These are phyloP conservation scores for Petunia secreta DNA, from an alignment of 257 asterid genomes.

Conservation along the genomic window DNA sequence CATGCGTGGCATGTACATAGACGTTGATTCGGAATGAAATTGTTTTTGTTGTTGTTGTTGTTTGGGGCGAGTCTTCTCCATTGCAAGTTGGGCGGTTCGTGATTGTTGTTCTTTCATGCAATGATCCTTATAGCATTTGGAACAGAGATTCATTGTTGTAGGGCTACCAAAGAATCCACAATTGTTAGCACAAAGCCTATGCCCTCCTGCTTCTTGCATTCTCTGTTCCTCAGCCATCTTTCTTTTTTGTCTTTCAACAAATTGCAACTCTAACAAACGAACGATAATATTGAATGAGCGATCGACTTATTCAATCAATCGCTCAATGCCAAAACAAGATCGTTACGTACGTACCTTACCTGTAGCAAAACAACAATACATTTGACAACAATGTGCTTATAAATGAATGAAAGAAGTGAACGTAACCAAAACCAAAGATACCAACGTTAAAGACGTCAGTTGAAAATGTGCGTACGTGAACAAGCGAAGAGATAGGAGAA, in stretches of 20 bases:
- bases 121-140: conserved; percentile 57
- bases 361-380: not conserved
- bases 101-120: conserved; percentile 43
- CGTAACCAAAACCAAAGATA: not conserved
- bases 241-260: not conserved
- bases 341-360: conserved; percentile 23
- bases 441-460: not conserved
- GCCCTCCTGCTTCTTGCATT: conserved; percentile 53
- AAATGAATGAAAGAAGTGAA: conserved; percentile 8
- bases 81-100: conserved; percentile 35
- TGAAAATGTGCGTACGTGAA: conserved; percentile 27
- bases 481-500: not conserved
- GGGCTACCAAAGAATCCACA: conserved; percentile 70
- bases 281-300: conserved; percentile 30
- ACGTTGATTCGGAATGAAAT: not conserved
- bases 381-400: not conserved
- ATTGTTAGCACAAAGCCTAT: conserved; percentile 53
- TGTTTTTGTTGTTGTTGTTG: conserved; percentile 7
- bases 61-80: conserved; percentile 32
- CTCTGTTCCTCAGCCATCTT: conserved; percentile 62
- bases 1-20: not conserved
- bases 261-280: not conserved
- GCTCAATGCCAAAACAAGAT: conserved; percentile 38
- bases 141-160: conserved; percentile 55
- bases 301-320: conserved; percentile 42